Conservation (phyloP, 139 green algal genomes). For the Nannochloris sp. region DNA sequence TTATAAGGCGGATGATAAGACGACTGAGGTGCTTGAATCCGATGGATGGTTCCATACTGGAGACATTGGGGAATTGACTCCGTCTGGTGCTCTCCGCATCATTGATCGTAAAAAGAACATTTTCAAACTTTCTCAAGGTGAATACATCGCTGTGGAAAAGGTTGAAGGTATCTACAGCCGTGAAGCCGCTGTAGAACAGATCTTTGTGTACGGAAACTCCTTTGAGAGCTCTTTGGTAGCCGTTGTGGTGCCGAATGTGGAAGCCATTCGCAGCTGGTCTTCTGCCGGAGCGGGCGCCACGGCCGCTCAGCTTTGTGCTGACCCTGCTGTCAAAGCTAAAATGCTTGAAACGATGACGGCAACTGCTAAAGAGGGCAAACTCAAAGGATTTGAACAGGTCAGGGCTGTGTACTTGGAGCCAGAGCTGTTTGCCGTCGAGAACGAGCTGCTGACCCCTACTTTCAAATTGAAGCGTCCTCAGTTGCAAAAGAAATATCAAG, state of each 20-base stretch:
- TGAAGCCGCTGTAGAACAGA: slow-evolving; percentile 68
- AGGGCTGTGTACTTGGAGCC: slow-evolving; percentile 50
- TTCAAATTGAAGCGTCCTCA: slow-evolving; percentile 83
- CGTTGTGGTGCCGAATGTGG: slow-evolving; percentile 71
- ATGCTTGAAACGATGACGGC: slow-evolving; percentile 41
- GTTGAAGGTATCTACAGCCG: slow-evolving; percentile 88
- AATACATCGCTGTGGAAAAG: slow-evolving; percentile 97
- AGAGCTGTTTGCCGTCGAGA: slow-evolving; percentile 52
- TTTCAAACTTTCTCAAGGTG: slow-evolving; percentile 95
- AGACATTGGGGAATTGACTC: slow-evolving; percentile 79
- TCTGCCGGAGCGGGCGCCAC: background rate
- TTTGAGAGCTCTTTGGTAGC: slow-evolving; percentile 82
- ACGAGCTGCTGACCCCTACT: slow-evolving; percentile 83
- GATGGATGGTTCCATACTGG: slow-evolving; percentile 92
- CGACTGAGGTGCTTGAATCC: slow-evolving; percentile 48
- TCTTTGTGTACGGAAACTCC: slow-evolving; percentile 92
- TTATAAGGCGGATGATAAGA: slow-evolving; percentile 76
- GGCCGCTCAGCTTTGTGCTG: slow-evolving; percentile 21
- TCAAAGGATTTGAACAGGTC: slow-evolving; percentile 82
- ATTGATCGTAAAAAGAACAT: slow-evolving; percentile 99
- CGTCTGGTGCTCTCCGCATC: slow-evolving; percentile 74
- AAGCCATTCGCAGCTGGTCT: slow-evolving; percentile 23
- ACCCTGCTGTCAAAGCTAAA: slow-evolving; percentile 20
- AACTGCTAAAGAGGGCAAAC: slow-evolving; percentile 73
- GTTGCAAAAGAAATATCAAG: slow-evolving; percentile 38